Evolutionary conservation across 768 basidiomycete species (phyloP), one percentile per base, ranked within the genome.

Genomic region (Tulasnella sp.): DNA sequence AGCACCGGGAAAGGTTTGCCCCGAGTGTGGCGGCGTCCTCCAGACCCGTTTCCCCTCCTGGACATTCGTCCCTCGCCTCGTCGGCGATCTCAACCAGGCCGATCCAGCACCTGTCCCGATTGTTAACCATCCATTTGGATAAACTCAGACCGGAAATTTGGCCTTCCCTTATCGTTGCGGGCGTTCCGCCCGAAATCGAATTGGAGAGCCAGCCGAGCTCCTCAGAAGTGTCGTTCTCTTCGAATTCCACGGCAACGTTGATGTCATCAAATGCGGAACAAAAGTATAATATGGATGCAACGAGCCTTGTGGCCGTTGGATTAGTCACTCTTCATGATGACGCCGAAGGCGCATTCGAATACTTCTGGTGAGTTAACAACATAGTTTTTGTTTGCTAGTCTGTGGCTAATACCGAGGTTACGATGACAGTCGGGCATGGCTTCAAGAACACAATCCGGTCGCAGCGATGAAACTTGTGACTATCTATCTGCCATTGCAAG

Each of bases 251-350:
- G 13, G 37, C 76, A 20, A 77, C 76, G 15, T 15, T 69, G 26
- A 39, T 67, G 61, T 39, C 39, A 20, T 39, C 61, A 16, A 29
- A 40, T 35, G 76, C 39, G n/a, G 76, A 77, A n/a, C 70, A 70
- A 32, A 35, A 70, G 42, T 77, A 70, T 26, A 77, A 77, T 44
- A 77, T 77, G 76, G 76, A 77, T n/a, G 57, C 76, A 15, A 77
- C 76, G 11, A 77, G 76, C 40, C 70, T 77, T 15, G 76, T 77
- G 13, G 70, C 35, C 35, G 76, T 77, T 70, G 76, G 76, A 9
- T 37, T 77, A 29, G 29, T 70, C 35, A 71, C 70, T 5, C 70
- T 77, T 29, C 76, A 77, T 46, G 76, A 77, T 29, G 76, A 77
- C 40, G n/a, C 42, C 23, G 61, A 70, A n/a, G 55, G 23, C n/a